Base-by-base conservation (phyloP, 2,329 filamentous ascomycete species). In the Metarhizium humberi region DNA sequence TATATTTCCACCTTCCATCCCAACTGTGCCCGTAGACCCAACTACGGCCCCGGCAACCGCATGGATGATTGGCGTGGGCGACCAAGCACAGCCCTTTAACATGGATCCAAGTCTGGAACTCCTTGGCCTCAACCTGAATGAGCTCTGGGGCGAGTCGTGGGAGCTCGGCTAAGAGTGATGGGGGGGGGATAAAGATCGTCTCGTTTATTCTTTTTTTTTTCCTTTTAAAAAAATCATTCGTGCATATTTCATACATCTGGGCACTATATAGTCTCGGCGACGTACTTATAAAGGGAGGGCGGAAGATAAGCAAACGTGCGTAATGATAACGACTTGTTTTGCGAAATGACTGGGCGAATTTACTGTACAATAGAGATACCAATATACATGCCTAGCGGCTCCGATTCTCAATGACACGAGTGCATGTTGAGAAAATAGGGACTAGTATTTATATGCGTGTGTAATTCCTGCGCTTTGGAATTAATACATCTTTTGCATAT, bases 41-140 rank as follows among this genome's bases (percentile, higher is more conserved):
- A 59, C 60, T 18, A 59, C 61, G 25, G 60, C 69, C 50, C 64
- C 64, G 53, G 66, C 66, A 45, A 66, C 65, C 54, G 66, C 66
- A 36, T 73, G 70, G 67, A 64, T 67, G 54, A 61, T 71, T 46
- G 63, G 63, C 49, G 62, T 61, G 36, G 67, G 62, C 38, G 69
- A 69, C 55, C 59, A 63, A 52, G 63, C 66, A 30, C 70, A 72
- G 60, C 70, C 67, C 0, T 74, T 77, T 50, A 79, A 79, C 59
- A 73, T 78, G 34, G 78, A 81, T 55, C 77, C 78, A 57, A 80
- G 74, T 60, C 72, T 81, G 51, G 78, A 80, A 61, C 67, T 78
- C 47, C 66, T 81, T 51, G 78, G 78, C 3, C 70, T 78, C 54
- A 79, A 80, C 58, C 64, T 81, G 52, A 79, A 80, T 57, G 78